Conservation (phyloP, 257 asterid genomes). For the Primulina eburnea region DNA sequence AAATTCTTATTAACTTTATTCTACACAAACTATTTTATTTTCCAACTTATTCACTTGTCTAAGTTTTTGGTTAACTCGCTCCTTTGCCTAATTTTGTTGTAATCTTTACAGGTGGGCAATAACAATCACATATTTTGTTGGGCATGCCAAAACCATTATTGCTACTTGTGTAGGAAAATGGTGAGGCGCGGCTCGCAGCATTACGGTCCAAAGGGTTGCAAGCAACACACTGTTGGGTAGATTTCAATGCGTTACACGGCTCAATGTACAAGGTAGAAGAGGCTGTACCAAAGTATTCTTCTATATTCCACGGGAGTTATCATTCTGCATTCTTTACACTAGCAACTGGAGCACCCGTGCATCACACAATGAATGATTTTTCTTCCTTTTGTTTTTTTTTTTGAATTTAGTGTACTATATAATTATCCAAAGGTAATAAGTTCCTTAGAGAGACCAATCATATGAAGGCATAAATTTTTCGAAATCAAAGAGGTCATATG, state of each 20-base stretch:
- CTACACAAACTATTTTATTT: background rate
- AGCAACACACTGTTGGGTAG: constrained; percentile 65
- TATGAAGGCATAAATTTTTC: too few relatives aligned
- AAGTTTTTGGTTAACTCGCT: background rate
- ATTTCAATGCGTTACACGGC: background rate
- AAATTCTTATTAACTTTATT: background rate
- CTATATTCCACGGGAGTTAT: background rate
- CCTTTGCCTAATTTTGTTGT: background rate
- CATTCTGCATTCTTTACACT: background rate
- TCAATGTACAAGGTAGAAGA: background rate
- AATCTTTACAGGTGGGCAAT: constrained; percentile 45
- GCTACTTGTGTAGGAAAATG: constrained; percentile 68
- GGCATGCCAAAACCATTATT: constrained; percentile 88
- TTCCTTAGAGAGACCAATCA: too few relatives aligned
- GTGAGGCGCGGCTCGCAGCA: constrained; percentile 72
- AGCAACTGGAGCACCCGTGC: background rate
- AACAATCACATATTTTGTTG: constrained; percentile 90
- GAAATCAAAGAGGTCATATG: too few relatives aligned
- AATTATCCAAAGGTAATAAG: too few relatives aligned
- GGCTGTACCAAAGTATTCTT: background rate
- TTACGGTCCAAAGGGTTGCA: constrained; percentile 83
- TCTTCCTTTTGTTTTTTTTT: background rate
- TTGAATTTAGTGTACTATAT: background rate
- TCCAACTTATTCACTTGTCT: background rate
- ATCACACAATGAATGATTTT: background rate